Evolutionary conservation across 352 stramenopile genomes (phyloP), one percentile per base, ranked within the genome.

Genomic region (Phytophthora ohioensis): DNA sequence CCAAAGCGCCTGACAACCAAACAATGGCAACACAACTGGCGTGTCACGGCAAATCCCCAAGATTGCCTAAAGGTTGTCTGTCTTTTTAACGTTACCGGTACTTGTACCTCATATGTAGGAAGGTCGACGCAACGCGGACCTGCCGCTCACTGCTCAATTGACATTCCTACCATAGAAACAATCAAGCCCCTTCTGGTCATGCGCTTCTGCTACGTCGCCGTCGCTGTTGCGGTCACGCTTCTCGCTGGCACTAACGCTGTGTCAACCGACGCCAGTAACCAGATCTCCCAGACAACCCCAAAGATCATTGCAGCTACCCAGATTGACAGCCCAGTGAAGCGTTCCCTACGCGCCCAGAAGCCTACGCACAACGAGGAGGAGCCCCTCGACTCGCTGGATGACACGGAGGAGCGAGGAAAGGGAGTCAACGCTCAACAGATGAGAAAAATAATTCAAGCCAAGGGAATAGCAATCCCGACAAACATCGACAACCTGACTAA

Each of bases 181-280:
- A 27, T 8, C 32, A 55, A 42, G 41, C 41, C 6, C 1, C 21
- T 27, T 27, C 21, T 1, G 1, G 21, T 32, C 34, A 59, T 59
- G 53, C 53, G 53, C 12, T 39, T 49, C 17, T 49, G 11, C 17
- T 39, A 27, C 52, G 34, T 48, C 34, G 32, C 17, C 42, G 8
- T 63, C n/a, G 41, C 21, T 21, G 31, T 54, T 36, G 34, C 9
- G 5, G 43, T 42, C 56, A 53, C 56, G 10, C 15, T 63, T n/a
- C 42, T 63, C 5, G 53, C 30, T 9, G 54, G 36, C 45, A 36
- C 45, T n/a, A 70, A 58, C 8, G 43, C 63, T 32, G 36, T 53
- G 17, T 34, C 45, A 2, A 27, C 21, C 21, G 21, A 27, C 10
- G 3, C 52, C 27, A 30, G 47, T 7, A 41, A 4, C 15, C 30